Conservation (phyloP, 2,329 filamentous ascomycete species). For the Pleomassaria siparia region DNA sequence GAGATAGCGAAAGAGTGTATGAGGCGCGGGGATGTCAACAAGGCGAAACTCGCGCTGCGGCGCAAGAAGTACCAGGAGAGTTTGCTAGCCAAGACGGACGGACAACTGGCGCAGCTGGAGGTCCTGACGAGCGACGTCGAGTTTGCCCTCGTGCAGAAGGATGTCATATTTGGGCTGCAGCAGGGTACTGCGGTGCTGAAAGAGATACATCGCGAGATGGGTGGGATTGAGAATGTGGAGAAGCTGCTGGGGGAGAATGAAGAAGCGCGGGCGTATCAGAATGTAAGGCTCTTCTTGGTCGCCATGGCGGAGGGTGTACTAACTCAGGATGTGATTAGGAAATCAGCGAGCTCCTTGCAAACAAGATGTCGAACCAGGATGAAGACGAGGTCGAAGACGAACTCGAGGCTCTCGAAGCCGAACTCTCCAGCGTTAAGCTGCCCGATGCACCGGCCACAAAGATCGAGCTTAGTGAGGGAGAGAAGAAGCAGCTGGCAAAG, state of each 20-base stretch:
- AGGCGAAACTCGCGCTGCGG: conserved; percentile 83
- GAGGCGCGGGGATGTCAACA: conserved; percentile 73
- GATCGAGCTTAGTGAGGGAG: conserved; percentile 31
- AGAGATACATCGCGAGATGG: conserved; percentile 95
- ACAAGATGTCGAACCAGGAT: conserved; percentile 87
- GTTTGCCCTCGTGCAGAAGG: conserved; percentile 95
- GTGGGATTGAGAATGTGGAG: conserved; percentile 89
- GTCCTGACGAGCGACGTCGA: conserved; percentile 86
- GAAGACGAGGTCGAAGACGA: conserved; percentile 98
- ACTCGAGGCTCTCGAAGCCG: conserved; percentile 74
- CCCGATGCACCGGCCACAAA: conserved; percentile 43
- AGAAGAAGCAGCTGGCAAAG: conserved; percentile 32
- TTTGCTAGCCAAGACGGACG: conserved; percentile 83
- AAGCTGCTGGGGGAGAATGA: conserved; percentile 91
- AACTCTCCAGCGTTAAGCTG: conserved; percentile 51
- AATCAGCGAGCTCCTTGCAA: conserved; percentile 86
- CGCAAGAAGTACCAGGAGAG: conserved; percentile 97
- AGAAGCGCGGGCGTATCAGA: conserved; percentile 88
- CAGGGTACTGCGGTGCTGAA: conserved; percentile 88
- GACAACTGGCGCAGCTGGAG: conserved; percentile 91
- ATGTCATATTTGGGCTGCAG: conserved; percentile 88
- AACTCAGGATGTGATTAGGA: conserved; percentile 59
- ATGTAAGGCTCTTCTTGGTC: conserved; percentile 56
- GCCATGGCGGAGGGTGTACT: background rate
- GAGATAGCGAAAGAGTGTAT: conserved; percentile 83